Percentiles rank a stretch among this genome's conserved stretches.
Evolutionary conservation across 1,139 yeast species (phyloP).

Genomic region (Pichia sp.): DNA sequence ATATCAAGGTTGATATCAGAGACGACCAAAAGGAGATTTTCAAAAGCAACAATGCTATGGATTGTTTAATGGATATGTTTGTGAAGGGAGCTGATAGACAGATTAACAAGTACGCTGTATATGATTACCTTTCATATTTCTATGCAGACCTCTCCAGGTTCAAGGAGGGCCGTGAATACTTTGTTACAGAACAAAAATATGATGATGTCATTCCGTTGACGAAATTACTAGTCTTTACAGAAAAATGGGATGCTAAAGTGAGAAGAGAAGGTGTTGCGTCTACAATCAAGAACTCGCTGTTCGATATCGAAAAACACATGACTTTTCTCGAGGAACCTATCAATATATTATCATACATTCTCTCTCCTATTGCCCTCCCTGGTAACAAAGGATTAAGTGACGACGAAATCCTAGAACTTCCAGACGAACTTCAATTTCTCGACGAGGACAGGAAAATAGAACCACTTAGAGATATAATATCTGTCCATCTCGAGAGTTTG

Average conservation of each 20-base stretch:
- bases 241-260: constrained; percentile 66
- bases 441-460: constrained; percentile 78
- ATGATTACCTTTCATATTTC: constrained; percentile 79
- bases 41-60: constrained; percentile 60
- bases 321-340: constrained; percentile 56
- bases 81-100: constrained; percentile 77
- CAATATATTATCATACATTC: constrained; percentile 73
- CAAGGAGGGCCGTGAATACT: constrained; percentile 68
- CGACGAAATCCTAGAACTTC: constrained; percentile 83
- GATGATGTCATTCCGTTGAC: constrained; percentile 79
- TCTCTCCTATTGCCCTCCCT: constrained; percentile 80
- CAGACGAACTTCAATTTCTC: constrained; percentile 80
- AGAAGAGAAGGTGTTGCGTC: constrained; percentile 94
- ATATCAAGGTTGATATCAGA: constrained; percentile 39
- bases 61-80: constrained; percentile 84
- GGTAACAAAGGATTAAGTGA: constrained; percentile 61
- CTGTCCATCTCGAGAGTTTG: constrained; percentile 72
- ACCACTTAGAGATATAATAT: constrained; percentile 58
- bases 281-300: constrained; percentile 83
- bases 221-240: constrained; percentile 78
- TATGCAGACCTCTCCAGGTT: constrained; percentile 87
- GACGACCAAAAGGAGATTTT: constrained; percentile 39
- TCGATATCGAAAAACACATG: constrained; percentile 69
- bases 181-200: constrained; percentile 64
- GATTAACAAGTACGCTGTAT: constrained; percentile 68